Base-by-base conservation (phyloP, 169 alveolate species). In the Nephromyces sp. region DNA sequence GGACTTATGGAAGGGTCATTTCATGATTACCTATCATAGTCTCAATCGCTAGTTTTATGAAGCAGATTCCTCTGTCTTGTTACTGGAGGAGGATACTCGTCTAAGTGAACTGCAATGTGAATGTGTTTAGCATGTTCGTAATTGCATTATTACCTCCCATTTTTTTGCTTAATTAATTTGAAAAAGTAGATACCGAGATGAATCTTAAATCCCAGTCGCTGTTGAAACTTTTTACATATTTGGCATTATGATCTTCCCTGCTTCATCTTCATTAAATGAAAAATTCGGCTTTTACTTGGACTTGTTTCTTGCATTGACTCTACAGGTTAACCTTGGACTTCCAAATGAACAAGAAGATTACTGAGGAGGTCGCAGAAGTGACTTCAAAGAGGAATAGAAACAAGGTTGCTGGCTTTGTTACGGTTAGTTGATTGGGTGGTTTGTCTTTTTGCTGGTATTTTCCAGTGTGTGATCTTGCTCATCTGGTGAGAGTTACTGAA, bases 321-420 rank as follows among this genome's bases (percentile, higher is more conserved):
- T 24, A 1, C 72, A 76, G 82, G 72, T 32, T 97, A 79, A 96
- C 99, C 32, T 86, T 89, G 77, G 99, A 95, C 83, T 96, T 97
- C 91, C 99, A 96, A 91, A 90, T 90, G 85, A 97, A 97, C 90
- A 97, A 97, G 88, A 96, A 97, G 90, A 96, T 97, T 78, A 89
- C 98, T 28, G 99, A 97, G 74, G 99, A 97, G 81, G 98, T 96
- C 31, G 99, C 99, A 24, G 81, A 92, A 70, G 94, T 96, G 71
- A 98, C 99, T 27, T 92, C 99, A 31, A 97, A 96, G 92, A 84
- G 88, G 32, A 34, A 77, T 68, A 81, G 89, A 86, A 88, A 93
- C 92, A 96, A 83, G 86, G 98, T 84, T 33, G 87, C 87, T 0
- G 89, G 86, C 27, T 80, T 80, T 78, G 72, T 81, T 66, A 84